These are phyloP conservation scores for Sclerotinia borealis DNA, from an alignment of 2,329 filamentous ascomycete species.

Conservation along the genomic window DNA sequence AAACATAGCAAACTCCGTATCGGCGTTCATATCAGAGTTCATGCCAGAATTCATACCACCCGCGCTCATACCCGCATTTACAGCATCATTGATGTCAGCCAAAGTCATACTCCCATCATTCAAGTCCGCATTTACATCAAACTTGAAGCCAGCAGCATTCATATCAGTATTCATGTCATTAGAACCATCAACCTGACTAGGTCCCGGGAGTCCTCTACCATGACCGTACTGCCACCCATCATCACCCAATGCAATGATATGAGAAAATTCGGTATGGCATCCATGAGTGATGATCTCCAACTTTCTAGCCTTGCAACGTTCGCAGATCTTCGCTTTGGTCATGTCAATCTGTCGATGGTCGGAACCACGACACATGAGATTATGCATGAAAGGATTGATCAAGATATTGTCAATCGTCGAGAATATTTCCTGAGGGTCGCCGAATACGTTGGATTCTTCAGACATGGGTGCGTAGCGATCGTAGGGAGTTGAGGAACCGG, in stretches of 20 bases:
- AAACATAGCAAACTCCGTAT: background rate
- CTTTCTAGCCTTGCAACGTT: background rate
- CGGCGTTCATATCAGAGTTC: background rate
- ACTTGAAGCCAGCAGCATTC: background rate
- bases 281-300: background rate
- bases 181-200: background rate
- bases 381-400: conserved; percentile 7
- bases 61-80: background rate
- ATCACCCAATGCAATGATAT: background rate
- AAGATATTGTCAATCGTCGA: background rate
- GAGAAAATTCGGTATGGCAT: background rate
- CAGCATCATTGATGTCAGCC: background rate
- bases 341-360: background rate
- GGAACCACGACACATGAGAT: background rate
- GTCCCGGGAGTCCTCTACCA: accelerated
- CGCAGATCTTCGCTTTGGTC: background rate
- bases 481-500: background rate
- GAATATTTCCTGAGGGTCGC: background rate
- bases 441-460: background rate
- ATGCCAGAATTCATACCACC: background rate
- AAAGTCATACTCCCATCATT: background rate
- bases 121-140: background rate
- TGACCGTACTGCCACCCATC: background rate
- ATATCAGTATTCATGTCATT: background rate
- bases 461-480: background rate